Conservation (phyloP, 2,329 filamentous ascomycete species). For the Ustulina deusta region DNA sequence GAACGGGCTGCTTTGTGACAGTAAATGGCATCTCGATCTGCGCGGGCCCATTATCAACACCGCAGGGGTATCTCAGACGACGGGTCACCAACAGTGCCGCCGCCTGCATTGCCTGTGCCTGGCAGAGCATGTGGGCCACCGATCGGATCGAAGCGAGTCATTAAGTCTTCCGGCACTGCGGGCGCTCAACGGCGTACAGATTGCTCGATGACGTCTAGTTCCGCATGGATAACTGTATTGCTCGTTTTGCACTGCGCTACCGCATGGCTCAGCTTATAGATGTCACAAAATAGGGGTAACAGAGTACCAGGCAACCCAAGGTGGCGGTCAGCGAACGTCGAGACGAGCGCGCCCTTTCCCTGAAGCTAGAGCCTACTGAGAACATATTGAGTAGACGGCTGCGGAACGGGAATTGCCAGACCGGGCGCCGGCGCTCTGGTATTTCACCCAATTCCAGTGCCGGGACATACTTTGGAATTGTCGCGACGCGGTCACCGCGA, state of each 20-base stretch:
- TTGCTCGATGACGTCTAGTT: constrained; percentile 15
- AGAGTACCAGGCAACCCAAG: constrained; percentile 11
- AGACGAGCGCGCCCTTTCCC: constrained; percentile 10
- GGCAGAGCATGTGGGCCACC: constrained; percentile 18
- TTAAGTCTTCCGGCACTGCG: constrained; percentile 10
- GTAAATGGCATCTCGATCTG: constrained; percentile 14
- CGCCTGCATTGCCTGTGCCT: constrained; percentile 12
- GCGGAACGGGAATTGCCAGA: constrained; percentile 11
- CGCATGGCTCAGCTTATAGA: constrained; percentile 5
- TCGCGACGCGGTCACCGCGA: not conserved
- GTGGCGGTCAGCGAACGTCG: constrained; percentile 13
- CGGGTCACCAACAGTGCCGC: constrained; percentile 7
- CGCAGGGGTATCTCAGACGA: constrained; percentile 15
- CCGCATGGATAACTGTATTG: not conserved
- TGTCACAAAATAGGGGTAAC: constrained; percentile 15
- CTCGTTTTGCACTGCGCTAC: not conserved
- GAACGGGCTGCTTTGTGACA: constrained; percentile 17
- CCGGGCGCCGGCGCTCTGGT: not conserved
- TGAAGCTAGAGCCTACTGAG: constrained; percentile 18
- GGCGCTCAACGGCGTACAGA: constrained; percentile 14
- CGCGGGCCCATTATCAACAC: constrained; percentile 4
- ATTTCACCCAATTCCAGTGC: not conserved
- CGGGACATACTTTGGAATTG: not conserved
- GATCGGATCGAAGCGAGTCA: not conserved
- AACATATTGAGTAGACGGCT: not conserved